Evolutionary conservation across 2,329 filamentous ascomycete genomes (phyloP).

Genomic region (Cercospora sp.): DNA sequence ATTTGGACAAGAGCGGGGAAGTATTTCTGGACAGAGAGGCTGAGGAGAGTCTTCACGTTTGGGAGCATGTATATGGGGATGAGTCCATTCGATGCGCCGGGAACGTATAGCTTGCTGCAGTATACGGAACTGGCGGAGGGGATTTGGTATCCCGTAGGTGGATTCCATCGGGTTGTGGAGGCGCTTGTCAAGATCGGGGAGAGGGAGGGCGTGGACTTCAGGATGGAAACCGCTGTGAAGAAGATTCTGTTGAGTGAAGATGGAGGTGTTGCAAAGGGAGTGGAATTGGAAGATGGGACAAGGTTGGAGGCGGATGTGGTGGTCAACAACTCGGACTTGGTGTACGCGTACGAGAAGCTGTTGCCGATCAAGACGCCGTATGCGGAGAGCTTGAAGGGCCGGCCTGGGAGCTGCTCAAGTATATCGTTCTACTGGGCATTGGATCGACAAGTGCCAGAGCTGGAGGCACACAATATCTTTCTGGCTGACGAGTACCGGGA

Average conservation of each 20-base stretch:
- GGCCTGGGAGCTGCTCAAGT: conserved; percentile 66
- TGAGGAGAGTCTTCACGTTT: conserved; percentile 73
- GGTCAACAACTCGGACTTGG: conserved; percentile 70
- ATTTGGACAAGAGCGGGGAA: conserved; percentile 65
- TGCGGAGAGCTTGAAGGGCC: conserved; percentile 48
- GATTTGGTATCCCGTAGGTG: conserved; percentile 72
- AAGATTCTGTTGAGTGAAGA: conserved; percentile 56
- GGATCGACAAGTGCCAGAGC: conserved; percentile 59
- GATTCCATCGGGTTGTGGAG: conserved; percentile 65
- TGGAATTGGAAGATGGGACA: conserved; percentile 60
- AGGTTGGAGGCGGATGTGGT: conserved; percentile 64
- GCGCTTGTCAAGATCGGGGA: conserved; percentile 64
- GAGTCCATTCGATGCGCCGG: conserved; percentile 73
- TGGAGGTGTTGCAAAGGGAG: conserved; percentile 57
- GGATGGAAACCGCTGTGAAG: conserved; percentile 59
- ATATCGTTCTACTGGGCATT: conserved; percentile 78
- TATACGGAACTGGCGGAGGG: conserved; percentile 75
- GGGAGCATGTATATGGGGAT: conserved; percentile 83
- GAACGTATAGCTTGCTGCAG: conserved; percentile 71
- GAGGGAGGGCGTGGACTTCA: conserved; percentile 62
- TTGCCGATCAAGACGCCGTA: conserved; percentile 53
- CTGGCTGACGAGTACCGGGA: conserved; percentile 70
- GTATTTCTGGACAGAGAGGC: conserved; percentile 69
- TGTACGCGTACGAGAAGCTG: conserved; percentile 72
- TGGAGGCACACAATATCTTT: conserved; percentile 75